phyloP scores from a whole-genome alignment of 177 flowering plant genomes.

The Vitis hybrid region DNA sequence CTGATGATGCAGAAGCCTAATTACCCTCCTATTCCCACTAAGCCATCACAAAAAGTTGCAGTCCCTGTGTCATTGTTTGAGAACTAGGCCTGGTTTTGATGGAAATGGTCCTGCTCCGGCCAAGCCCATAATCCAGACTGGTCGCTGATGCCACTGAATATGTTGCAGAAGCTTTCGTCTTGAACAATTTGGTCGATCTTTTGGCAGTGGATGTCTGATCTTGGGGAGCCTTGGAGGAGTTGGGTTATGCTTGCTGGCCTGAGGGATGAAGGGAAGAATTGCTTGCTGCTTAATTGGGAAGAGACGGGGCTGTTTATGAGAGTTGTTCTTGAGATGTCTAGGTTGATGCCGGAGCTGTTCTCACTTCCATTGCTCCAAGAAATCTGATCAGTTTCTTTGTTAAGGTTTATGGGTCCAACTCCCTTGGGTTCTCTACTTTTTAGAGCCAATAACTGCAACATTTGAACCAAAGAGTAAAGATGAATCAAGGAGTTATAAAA shows the following conservation, averaged over 20 bases:
- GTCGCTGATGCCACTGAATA: constrained; percentile 46
- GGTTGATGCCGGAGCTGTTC: constrained; percentile 37
- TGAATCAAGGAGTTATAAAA: neutral
- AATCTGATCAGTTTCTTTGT: constrained; percentile 30
- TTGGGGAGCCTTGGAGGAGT: constrained; percentile 29
- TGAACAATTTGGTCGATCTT: constrained; percentile 31
- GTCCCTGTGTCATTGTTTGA: neutral
- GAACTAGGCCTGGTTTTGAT: constrained; percentile 16
- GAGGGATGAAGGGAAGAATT: constrained; percentile 33
- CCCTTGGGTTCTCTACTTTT: constrained; percentile 24
- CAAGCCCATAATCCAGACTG: constrained; percentile 54
- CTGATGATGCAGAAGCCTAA: constrained; percentile 7
- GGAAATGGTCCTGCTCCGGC: constrained; percentile 44
- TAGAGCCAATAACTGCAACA: constrained; percentile 27
- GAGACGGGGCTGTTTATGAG: constrained; percentile 21
- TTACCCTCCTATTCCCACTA: neutral
- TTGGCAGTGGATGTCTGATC: constrained; percentile 28
- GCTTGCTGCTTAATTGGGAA: constrained; percentile 21
- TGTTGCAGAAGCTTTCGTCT: constrained; percentile 44
- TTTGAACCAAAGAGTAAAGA: neutral
- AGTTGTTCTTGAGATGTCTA: constrained; percentile 24
- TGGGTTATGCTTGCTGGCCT: constrained; percentile 33
- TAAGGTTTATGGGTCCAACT: constrained; percentile 17
- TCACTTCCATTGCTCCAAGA: constrained; percentile 50
- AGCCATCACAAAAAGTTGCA: neutral